Evolutionary conservation across 2,329 filamentous ascomycete genomes (phyloP).

Genomic region (Hawksworthiomyces lignivorus): DNA sequence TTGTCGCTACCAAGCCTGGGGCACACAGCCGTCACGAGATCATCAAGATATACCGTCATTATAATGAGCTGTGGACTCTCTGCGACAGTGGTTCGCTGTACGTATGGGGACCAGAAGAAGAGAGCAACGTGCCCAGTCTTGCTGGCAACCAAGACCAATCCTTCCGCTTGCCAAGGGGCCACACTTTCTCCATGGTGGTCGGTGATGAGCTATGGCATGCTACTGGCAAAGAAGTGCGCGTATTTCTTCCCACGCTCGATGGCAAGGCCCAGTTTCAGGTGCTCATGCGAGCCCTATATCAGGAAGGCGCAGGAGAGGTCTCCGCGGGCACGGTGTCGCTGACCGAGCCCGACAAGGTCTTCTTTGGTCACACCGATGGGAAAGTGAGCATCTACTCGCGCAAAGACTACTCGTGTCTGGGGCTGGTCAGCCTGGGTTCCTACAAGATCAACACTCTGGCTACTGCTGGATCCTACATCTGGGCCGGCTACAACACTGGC

Average conservation of each 20-base stretch:
- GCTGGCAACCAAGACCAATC: constrained; percentile 62
- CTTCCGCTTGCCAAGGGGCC: constrained; percentile 70
- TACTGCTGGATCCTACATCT: constrained; percentile 74
- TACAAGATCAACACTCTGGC: constrained; percentile 91
- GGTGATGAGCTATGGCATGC: constrained; percentile 82
- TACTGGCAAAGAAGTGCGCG: constrained; percentile 74
- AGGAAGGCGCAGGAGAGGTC: constrained; percentile 73
- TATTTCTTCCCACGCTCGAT: constrained; percentile 68
- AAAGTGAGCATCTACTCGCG: constrained; percentile 91
- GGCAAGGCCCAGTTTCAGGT: constrained; percentile 68
- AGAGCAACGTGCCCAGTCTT: constrained; percentile 61
- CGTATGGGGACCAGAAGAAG: constrained; percentile 73
- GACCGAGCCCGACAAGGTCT: constrained; percentile 69
- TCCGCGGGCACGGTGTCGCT: constrained; percentile 73
- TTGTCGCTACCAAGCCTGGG: constrained; percentile 59
- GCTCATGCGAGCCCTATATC: constrained; percentile 59
- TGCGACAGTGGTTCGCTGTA: constrained; percentile 83
- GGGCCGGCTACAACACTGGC: constrained; percentile 92
- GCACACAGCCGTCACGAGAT: constrained; percentile 76
- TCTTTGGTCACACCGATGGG: constrained; percentile 86
- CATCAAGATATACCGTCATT: constrained; percentile 76
- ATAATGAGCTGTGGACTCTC: constrained; percentile 86
- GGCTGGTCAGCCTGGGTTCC: constrained; percentile 75
- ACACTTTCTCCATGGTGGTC: constrained; percentile 84
- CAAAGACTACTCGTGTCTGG: constrained; percentile 67